Evolutionary conservation across 2,329 filamentous ascomycete species (phyloP).

Genomic region (Arthroderma sp.): DNA sequence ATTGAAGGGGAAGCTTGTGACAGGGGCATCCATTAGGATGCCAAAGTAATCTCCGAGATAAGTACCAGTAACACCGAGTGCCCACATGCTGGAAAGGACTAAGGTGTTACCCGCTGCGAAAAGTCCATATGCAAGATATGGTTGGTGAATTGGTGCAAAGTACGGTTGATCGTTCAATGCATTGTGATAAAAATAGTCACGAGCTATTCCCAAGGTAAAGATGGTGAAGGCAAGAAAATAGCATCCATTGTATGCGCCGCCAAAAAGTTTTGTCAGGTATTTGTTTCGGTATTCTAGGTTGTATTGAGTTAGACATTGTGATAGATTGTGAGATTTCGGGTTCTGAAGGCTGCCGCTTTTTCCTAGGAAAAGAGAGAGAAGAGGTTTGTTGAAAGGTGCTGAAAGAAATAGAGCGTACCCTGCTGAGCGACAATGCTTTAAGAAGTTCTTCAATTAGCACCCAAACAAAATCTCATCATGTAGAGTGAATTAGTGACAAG

Average conservation of each 20-base stretch:
- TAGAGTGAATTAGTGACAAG: conserved; percentile 4
- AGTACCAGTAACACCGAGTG: conserved; percentile 83
- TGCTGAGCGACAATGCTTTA: conserved; percentile 66
- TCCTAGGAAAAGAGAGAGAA: background rate
- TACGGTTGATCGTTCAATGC: conserved; percentile 65
- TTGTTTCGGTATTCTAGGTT: conserved; percentile 76
- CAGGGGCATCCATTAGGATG: conserved; percentile 89
- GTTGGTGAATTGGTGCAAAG: conserved; percentile 56
- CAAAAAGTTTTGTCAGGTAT: conserved; percentile 75
- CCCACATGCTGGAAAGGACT: conserved; percentile 80
- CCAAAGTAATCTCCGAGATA: conserved; percentile 98
- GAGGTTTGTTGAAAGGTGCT: conserved; percentile 6
- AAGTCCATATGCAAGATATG: conserved; percentile 55
- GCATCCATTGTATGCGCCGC: conserved; percentile 66
- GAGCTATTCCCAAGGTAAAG: conserved; percentile 79
- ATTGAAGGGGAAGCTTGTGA: conserved; percentile 93
- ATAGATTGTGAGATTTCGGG: background rate
- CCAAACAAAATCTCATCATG: conserved; percentile 1
- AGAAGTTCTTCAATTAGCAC: conserved; percentile 8
- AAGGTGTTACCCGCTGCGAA: conserved; percentile 67
- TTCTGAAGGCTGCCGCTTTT: background rate
- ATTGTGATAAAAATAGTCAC: conserved; percentile 75
- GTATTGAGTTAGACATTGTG: conserved; percentile 8
- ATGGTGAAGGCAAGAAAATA: conserved; percentile 81
- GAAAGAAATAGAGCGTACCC: conserved; percentile 48